Evolutionary conservation across 2,329 filamentous ascomycete genomes (phyloP).

Genomic region (Malbranchea zuffiana): DNA sequence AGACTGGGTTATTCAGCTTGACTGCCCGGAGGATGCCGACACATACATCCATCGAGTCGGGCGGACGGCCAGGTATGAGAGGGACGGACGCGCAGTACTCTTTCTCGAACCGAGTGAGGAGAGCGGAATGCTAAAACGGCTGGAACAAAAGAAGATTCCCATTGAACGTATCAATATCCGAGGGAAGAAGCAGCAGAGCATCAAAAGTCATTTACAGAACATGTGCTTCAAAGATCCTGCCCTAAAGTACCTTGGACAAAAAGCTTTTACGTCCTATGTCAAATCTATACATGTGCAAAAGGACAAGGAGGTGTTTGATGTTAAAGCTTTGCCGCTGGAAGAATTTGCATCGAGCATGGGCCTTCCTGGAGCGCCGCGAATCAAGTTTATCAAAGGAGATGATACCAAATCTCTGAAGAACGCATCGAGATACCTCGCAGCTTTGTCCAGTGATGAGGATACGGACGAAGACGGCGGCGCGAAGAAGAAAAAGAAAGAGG

Average conservation of each 20-base stretch:
- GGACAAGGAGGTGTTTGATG: conserved; percentile 82
- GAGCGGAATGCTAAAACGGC: conserved; percentile 71
- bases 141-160: conserved; percentile 82
- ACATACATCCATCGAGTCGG: conserved; percentile 97
- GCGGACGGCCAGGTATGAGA: conserved; percentile 85
- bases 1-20: conserved; percentile 98
- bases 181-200: conserved; percentile 77
- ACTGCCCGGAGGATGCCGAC: conserved; percentile 91
- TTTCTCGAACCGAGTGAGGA: conserved; percentile 92
- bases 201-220: conserved; percentile 76
- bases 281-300: conserved; percentile 77
- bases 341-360: conserved; percentile 77
- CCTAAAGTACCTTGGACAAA: conserved; percentile 89
- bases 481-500: conserved; percentile 48
- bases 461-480: conserved; percentile 37
- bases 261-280: conserved; percentile 85
- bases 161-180: conserved; percentile 78
- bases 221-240: conserved; percentile 94
- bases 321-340: conserved; percentile 73
- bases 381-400: conserved; percentile 85
- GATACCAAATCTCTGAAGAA: conserved; percentile 83
- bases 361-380: conserved; percentile 79
- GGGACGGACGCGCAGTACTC: conserved; percentile 73
- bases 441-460: conserved; percentile 50
- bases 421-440: conserved; percentile 56